phyloP scores from a whole-genome alignment of 139 green algal species.

The Chlamydomonas sp. region DNA sequence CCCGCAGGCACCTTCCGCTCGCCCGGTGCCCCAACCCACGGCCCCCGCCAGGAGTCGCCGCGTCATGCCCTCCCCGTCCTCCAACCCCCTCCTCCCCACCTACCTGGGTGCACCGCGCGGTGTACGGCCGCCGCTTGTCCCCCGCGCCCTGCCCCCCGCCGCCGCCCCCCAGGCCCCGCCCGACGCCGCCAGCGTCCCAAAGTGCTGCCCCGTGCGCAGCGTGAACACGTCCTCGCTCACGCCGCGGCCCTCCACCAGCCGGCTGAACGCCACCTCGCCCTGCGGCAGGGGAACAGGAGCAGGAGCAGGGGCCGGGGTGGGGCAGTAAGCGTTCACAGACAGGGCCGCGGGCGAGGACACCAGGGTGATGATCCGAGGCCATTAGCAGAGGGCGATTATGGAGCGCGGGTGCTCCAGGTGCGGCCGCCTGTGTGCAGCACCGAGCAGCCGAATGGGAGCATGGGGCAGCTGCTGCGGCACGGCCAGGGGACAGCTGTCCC shows the following conservation, averaged over 20 bases:
- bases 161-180: neutral
- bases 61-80: too few relatives aligned
- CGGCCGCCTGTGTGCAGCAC: too few relatives aligned
- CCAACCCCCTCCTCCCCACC: neutral
- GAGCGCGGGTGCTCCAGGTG: too few relatives aligned
- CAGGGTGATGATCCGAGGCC: too few relatives aligned
- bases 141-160: neutral
- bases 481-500: too few relatives aligned
- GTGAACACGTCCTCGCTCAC: constrained; percentile 9
- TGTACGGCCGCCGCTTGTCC: constrained; percentile 47
- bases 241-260: neutral
- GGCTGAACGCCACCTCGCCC: constrained; percentile 21
- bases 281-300: neutral
- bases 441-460: too few relatives aligned
- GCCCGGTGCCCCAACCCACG: too few relatives aligned
- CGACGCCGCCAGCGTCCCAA: constrained; percentile 46
- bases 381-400: too few relatives aligned
- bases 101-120: constrained; percentile 1
- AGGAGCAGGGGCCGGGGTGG: neutral
- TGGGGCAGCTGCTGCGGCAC: too few relatives aligned
- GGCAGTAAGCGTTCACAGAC: neutral
- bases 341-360: too few relatives aligned
- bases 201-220: constrained; percentile 39
- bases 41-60: neutral
- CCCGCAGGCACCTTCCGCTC: too few relatives aligned